phyloP scores from a whole-genome alignment of 2,329 filamentous ascomycete species.

The Apiospora koreana region DNA sequence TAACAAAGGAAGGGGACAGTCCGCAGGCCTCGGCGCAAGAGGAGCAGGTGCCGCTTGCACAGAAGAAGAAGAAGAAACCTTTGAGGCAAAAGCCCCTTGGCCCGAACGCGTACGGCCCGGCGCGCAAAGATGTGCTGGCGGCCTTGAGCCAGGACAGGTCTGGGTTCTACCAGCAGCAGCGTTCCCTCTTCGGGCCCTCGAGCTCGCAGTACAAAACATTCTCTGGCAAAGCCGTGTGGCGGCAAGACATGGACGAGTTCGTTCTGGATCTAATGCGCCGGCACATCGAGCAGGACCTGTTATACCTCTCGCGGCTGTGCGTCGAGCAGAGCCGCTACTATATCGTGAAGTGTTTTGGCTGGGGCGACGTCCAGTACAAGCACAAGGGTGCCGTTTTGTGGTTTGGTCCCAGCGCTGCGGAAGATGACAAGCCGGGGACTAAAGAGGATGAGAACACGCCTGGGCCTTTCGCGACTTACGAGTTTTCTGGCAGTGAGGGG shows the following conservation, averaged over 20 bases:
- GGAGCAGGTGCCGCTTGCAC: not conserved
- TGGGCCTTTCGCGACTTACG: constrained; percentile 46
- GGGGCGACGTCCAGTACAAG: constrained; percentile 43
- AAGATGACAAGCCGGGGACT: not conserved
- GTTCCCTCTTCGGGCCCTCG: constrained; percentile 16
- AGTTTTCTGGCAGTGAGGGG: constrained; percentile 33
- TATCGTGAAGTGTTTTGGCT: constrained; percentile 43
- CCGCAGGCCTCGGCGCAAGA: not conserved
- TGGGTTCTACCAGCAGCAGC: constrained; percentile 17
- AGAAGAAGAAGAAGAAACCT: not conserved
- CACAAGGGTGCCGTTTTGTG: constrained; percentile 50
- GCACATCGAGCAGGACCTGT: constrained; percentile 46
- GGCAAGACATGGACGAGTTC: constrained; percentile 56
- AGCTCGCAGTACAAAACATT: constrained; percentile 19
- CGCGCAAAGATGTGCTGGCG: constrained; percentile 34
- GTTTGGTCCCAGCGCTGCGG: constrained; percentile 25
- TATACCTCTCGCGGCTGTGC: constrained; percentile 37
- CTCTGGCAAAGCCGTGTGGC: constrained; percentile 40
- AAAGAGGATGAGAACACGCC: constrained; percentile 22
- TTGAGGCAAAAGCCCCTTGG: constrained; percentile 19
- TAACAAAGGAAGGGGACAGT: constrained; percentile 9
- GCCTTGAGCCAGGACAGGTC: constrained; percentile 20
- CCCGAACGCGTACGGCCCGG: constrained; percentile 32
- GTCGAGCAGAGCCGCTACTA: constrained; percentile 35
- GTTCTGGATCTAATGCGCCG: constrained; percentile 53